phyloP scores from a whole-genome alignment of 768 basidiomycete genomes.

The Sarcodon sp. region DNA sequence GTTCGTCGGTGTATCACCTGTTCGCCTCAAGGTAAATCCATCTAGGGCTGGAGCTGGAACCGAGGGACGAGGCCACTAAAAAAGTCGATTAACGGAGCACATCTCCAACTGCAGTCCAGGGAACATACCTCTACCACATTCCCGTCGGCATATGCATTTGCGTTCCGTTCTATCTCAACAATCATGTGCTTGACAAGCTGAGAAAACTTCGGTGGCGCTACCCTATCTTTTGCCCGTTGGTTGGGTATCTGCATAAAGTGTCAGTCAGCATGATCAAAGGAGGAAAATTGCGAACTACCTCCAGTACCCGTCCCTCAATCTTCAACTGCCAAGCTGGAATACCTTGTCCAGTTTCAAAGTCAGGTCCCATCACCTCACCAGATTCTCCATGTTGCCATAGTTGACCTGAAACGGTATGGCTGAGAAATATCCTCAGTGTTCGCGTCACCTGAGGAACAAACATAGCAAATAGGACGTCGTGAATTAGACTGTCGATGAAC shows the following conservation, averaged over 20 bases:
- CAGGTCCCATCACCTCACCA: slow-evolving; percentile 27
- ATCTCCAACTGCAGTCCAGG: neutral
- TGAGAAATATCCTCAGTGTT: slow-evolving; percentile 75
- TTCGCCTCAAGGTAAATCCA: slow-evolving; percentile 75
- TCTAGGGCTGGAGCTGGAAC: slow-evolving; percentile 55
- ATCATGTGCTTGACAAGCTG: slow-evolving; percentile 75
- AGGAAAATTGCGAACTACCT: slow-evolving; percentile 30
- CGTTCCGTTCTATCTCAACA: slow-evolving; percentile 81
- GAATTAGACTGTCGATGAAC: slow-evolving; percentile 1
- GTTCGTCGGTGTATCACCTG: slow-evolving; percentile 68
- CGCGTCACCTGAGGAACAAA: slow-evolving; percentile 49
- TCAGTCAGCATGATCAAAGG: neutral
- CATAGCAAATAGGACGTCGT: slow-evolving; percentile 1
- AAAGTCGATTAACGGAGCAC: neutral
- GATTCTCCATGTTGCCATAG: slow-evolving; percentile 60
- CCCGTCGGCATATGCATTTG: slow-evolving; percentile 65
- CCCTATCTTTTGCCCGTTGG: slow-evolving; percentile 50
- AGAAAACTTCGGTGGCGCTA: slow-evolving; percentile 66
- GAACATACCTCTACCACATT: slow-evolving; percentile 80
- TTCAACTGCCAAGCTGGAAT: slow-evolving; percentile 84
- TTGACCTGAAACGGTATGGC: slow-evolving; percentile 80
- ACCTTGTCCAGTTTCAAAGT: slow-evolving; percentile 77
- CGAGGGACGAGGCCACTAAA: slow-evolving; percentile 46
- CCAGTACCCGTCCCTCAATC: slow-evolving; percentile 78
- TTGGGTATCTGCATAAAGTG: slow-evolving; percentile 33